phyloP scores from a whole-genome alignment of 164 flowering plant species.

The Sedum album region DNA sequence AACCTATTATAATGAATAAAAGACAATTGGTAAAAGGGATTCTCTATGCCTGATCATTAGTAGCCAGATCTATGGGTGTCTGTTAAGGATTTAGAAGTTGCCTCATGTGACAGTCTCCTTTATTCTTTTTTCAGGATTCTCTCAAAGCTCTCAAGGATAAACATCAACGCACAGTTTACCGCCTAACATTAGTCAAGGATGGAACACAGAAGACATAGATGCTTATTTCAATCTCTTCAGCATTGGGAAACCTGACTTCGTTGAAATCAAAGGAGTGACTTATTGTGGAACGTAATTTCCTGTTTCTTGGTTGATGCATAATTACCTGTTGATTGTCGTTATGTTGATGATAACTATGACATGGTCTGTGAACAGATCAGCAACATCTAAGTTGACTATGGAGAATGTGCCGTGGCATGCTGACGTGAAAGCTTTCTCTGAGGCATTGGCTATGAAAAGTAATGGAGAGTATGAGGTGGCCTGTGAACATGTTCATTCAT shows the following conservation, averaged over 20 bases:
- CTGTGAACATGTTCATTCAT: conserved; percentile 94
- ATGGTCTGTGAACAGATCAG: conserved; percentile 41
- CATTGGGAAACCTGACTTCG: conserved; percentile 81
- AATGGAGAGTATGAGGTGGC: conserved; percentile 90
- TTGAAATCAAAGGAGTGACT: conserved; percentile 98
- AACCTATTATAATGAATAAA: neutral
- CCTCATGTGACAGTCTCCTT: neutral
- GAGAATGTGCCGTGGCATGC: conserved; percentile 99
- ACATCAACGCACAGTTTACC: conserved; percentile 87
- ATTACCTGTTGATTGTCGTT: neutral
- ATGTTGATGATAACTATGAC: neutral
- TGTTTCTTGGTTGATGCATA: neutral
- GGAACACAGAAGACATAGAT: conserved; percentile 93
- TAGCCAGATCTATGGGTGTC: no score
- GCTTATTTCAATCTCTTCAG: conserved; percentile 68
- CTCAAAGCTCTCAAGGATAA: conserved; percentile 70
- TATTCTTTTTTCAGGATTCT: conserved; percentile 51
- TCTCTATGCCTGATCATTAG: no score
- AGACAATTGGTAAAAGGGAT: neutral
- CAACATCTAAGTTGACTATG: conserved; percentile 96
- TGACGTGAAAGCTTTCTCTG: conserved; percentile 91
- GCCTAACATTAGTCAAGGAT: conserved; percentile 90
- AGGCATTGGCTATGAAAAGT: conserved; percentile 70
- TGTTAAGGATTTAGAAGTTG: neutral
- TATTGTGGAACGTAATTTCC: conserved; percentile 93